A percentile compares a stretch with the other conserved stretches of the same genome.
Evolutionary conservation across 2,329 filamentous ascomycete species (phyloP).

Genomic region (Alternaria brassicicola): DNA sequence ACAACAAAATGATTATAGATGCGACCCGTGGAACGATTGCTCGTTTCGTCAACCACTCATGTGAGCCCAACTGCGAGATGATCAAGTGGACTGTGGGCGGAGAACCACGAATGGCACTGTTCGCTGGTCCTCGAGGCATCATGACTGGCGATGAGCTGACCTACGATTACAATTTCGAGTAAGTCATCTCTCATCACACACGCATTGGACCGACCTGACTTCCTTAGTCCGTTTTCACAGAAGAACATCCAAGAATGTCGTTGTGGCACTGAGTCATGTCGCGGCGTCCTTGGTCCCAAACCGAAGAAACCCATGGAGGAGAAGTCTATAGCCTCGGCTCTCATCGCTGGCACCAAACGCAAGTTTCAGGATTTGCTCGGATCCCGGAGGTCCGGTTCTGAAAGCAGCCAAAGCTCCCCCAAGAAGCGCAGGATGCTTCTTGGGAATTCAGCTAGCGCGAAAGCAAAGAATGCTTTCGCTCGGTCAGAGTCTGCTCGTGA

Average conservation of each 20-base stretch:
- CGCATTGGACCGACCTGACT: constrained; percentile 11
- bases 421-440: constrained; percentile 40
- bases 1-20: constrained; percentile 98
- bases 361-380: constrained; percentile 42
- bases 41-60: constrained; percentile 97
- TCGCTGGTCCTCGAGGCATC: constrained; percentile 87
- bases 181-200: constrained; percentile 32
- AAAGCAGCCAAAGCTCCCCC: constrained; percentile 34
- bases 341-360: constrained; percentile 44
- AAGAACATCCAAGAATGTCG: constrained; percentile 69
- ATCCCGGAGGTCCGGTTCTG: constrained; percentile 25
- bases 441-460: constrained; percentile 26
- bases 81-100: constrained; percentile 96
- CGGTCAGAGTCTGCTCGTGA: constrained; percentile 29
- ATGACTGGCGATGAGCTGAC: constrained; percentile 95
- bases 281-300: constrained; percentile 65
- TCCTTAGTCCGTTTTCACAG: constrained; percentile 53
- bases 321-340: constrained; percentile 36
- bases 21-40: constrained; percentile 95
- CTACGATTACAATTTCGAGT: constrained; percentile 85
- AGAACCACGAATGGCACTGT: constrained; percentile 94
- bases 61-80: constrained; percentile 95
- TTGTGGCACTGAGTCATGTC: constrained; percentile 66
- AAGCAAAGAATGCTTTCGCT: constrained; percentile 33
- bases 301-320: constrained; percentile 55